Evolutionary conservation across 306 rosid species (phyloP).

Genomic region (Dicorynia guianensis): DNA sequence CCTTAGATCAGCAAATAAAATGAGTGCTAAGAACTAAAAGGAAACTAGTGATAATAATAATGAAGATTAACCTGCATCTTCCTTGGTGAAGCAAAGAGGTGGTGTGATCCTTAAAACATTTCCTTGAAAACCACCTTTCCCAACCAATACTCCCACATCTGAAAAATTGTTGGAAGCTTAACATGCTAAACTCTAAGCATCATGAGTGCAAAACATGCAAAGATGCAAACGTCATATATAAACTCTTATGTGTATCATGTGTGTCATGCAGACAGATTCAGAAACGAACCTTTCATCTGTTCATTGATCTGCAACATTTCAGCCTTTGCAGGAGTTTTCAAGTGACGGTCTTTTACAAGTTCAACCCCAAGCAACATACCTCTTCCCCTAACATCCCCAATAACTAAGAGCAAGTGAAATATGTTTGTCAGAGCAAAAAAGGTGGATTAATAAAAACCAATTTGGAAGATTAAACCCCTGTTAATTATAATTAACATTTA

Average conservation of each 20-base stretch:
- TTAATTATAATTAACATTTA: neutral
- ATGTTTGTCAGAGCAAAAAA: neutral
- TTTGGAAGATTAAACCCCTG: neutral
- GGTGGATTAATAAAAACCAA: neutral
- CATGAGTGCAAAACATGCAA: neutral
- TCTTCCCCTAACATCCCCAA: slow-evolving; percentile 62
- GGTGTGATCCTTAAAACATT: slow-evolving; percentile 61
- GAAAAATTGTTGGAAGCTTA: slow-evolving; percentile 27
- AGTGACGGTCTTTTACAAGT: slow-evolving; percentile 46
- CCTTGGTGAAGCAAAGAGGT: slow-evolving; percentile 59
- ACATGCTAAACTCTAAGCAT: neutral
- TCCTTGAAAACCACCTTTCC: slow-evolving; percentile 57
- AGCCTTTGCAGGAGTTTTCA: slow-evolving; percentile 53
- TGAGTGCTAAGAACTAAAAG: neutral
- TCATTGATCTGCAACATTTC: slow-evolving; percentile 47
- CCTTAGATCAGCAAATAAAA: slow-evolving; percentile 16
- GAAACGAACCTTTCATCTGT: slow-evolving; percentile 53
- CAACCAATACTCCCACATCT: slow-evolving; percentile 61
- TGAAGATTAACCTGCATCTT: slow-evolving; percentile 55
- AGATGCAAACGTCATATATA: slow-evolving; percentile 11
- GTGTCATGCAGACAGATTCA: neutral
- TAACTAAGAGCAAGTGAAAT: slow-evolving; percentile 42
- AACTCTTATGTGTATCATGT: neutral
- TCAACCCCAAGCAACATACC: slow-evolving; percentile 63
- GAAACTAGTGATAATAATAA: slow-evolving; percentile 6